Conservation (phyloP, 306 rosid species). For the Cicer pinnatifidum region DNA sequence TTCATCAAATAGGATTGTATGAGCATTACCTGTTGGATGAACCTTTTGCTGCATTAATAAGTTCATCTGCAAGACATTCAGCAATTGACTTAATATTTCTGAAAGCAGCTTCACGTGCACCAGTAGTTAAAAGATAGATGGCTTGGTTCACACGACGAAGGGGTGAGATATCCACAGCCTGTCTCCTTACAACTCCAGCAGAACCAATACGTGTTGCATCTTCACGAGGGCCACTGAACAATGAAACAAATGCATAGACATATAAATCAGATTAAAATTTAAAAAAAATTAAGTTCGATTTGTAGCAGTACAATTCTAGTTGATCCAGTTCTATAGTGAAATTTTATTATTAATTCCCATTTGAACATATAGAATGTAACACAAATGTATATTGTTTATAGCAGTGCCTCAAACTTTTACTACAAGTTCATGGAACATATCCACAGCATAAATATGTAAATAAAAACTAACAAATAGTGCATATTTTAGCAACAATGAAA, state of each 20-base stretch:
- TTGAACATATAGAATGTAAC: neutral
- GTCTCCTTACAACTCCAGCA: slow-evolving; percentile 75
- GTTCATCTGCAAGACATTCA: slow-evolving; percentile 73
- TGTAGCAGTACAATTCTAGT: neutral
- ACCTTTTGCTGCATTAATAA: slow-evolving; percentile 72
- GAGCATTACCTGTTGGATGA: slow-evolving; percentile 63
- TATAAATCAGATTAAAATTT: neutral
- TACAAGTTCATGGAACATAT: too few species aligned
- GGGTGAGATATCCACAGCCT: slow-evolving; percentile 76
- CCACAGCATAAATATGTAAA: too few species aligned
- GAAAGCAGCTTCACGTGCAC: slow-evolving; percentile 74
- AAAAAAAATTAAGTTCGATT: neutral
- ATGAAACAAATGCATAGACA: neutral
- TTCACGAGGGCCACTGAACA: slow-evolving; percentile 68
- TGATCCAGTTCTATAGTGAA: neutral
- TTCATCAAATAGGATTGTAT: neutral
- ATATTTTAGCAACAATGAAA: neutral
- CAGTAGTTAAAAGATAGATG: slow-evolving; percentile 63
- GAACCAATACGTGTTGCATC: slow-evolving; percentile 74
- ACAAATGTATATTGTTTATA: neutral
- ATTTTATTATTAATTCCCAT: too few species aligned
- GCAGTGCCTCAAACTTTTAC: neutral
- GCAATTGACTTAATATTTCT: slow-evolving; percentile 71
- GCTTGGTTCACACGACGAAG: slow-evolving; percentile 72
- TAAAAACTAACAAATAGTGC: too few species aligned